Evolutionary conservation across 2,329 filamentous ascomycete genomes (phyloP), one percentile per base, ranked within the genome.

Genomic region (Proliferodiscus dingleyae): DNA sequence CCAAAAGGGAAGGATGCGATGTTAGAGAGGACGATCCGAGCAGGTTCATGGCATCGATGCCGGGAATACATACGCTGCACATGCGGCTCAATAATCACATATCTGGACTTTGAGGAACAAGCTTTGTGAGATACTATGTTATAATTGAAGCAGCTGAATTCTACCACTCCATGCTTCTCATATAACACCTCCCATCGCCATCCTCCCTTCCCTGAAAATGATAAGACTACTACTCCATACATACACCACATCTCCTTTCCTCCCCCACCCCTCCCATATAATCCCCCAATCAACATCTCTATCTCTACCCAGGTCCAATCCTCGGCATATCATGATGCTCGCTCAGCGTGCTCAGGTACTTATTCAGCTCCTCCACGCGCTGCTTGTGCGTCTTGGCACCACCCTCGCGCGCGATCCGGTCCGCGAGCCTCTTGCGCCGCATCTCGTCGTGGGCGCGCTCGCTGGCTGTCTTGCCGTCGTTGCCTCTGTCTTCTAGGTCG

Each of bases 361-460:
- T 88, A 65, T 98, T 98, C 58, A 97, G 71, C 65, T 96, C 89
- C 66, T 97, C 90, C 34, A 98, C 91, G 9, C 89, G 82, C 71
- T 98, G 87, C 66, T 97, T 97, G 68, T 98, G 93, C 23, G 90
- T 95, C 74, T 96, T 97, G 56, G 91, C 80, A 13, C 94, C 84
- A 64, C 96, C 90, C 22, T 60, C 58, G n/a, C n/a, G n/a, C 62
- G 86, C 83, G 36, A 94, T 71, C 51, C 89, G 75, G 60, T 95
- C 85, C 58, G 93, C 81, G 59, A 97, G 72, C 88, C 88, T 79
- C 69, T 89, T 93, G 65, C 81, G 77, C 65, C 85, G 80, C 58
- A 79, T 76, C 69, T 97, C 91, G 55, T 94, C 88, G 60, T 93
- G 80, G 36, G 82, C 76, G 56, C 76, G 74, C 70, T 98, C 89